A percentile compares a stretch with the other conserved stretches of the same genome.
These are phyloP conservation scores for Alternaria panax DNA, from an alignment of 2,329 filamentous ascomycete genomes.

Conservation along the genomic window DNA sequence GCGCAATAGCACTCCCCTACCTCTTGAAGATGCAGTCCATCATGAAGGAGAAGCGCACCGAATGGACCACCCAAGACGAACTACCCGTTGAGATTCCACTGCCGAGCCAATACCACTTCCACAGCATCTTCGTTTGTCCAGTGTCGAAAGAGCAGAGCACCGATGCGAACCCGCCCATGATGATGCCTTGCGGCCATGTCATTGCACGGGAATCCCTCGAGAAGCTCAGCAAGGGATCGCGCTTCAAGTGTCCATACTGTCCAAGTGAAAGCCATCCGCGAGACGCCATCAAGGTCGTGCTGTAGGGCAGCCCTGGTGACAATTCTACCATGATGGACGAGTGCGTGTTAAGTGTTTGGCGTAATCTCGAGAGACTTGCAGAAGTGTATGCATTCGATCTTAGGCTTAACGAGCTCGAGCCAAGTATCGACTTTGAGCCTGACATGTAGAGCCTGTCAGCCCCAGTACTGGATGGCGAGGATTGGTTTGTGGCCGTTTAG, in stretches of 20 bases:
- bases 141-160: conserved; percentile 97
- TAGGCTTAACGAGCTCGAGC: not conserved
- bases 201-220: conserved; percentile 85
- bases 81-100: conserved; percentile 78
- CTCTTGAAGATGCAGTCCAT: conserved; percentile 87
- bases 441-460: not conserved
- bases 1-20: conserved; percentile 87
- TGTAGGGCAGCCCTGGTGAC: conserved; percentile 27
- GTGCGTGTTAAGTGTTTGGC: not conserved
- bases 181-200: conserved; percentile 94
- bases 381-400: not conserved
- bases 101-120: conserved; percentile 74
- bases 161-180: conserved; percentile 92
- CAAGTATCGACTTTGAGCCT: not conserved
- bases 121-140: conserved; percentile 97
- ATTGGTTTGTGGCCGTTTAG: not conserved
- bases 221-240: conserved; percentile 76
- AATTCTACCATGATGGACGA: not conserved
- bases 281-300: conserved; percentile 65
- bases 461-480: not conserved
- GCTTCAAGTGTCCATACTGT: conserved; percentile 97
- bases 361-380: not conserved
- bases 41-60: conserved; percentile 86
- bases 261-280: conserved; percentile 80
- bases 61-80: conserved; percentile 93